Evolutionary conservation across 2,329 filamentous ascomycete genomes (phyloP).

Genomic region (Aphanocladium album): DNA sequence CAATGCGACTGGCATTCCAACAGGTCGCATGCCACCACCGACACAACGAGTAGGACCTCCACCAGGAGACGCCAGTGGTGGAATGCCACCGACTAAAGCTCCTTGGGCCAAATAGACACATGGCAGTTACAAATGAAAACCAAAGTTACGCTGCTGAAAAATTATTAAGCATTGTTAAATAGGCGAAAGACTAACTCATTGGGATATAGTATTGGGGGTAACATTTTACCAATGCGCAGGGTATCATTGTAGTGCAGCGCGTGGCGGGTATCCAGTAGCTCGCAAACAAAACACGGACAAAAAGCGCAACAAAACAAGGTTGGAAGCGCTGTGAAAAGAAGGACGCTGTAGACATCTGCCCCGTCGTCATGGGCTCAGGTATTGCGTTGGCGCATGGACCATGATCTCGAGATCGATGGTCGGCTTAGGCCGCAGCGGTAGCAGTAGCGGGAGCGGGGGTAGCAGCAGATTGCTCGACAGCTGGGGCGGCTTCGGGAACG

Average conservation of each 20-base stretch:
- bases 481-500: conserved; percentile 6
- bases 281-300: conserved; percentile 2
- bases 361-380: not conserved
- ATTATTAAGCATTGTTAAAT: not conserved
- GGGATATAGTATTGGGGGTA: conserved; percentile 7
- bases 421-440: conserved; percentile 16
- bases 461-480: conserved; percentile 11
- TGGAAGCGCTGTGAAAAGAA: conserved; percentile 10
- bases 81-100: conserved; percentile 32
- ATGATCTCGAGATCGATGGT: not conserved
- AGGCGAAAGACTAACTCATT: not conserved
- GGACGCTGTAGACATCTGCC: not conserved
- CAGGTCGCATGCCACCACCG: conserved; percentile 1
- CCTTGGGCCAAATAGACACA: conserved; percentile 38
- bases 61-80: not conserved
- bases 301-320: conserved; percentile 1
- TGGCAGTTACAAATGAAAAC: not conserved
- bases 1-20: not conserved
- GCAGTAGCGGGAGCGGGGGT: conserved; percentile 20
- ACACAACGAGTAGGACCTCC: not conserved
- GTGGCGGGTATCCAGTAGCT: conserved; percentile 15
- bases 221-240: conserved; percentile 8
- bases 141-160: not conserved
- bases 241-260: not conserved
- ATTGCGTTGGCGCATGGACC: not conserved